These are phyloP conservation scores for Nicotiana noctiflora DNA, from an alignment of 257 asterid genomes.

Conservation along the genomic window DNA sequence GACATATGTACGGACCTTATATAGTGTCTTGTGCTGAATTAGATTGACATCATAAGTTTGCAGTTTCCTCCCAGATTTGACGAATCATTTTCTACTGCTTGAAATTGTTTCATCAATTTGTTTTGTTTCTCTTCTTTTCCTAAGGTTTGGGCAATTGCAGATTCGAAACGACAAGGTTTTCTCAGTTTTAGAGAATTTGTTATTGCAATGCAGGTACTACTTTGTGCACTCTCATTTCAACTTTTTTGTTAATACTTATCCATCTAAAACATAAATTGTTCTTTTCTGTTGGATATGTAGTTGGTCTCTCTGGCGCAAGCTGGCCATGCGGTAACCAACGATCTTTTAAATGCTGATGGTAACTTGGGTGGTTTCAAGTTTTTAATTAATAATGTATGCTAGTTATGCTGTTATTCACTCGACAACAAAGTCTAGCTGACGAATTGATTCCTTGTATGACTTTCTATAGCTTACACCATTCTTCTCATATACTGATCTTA, in stretches of 20 bases:
- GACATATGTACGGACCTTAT: neutral
- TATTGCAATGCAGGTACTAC: slow-evolving; percentile 76
- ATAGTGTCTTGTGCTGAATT: neutral
- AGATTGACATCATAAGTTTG: neutral
- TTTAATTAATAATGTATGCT: neutral
- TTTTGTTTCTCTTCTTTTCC: neutral
- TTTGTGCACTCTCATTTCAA: slow-evolving; percentile 7
- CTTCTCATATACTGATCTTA: neutral
- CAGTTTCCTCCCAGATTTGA: slow-evolving; percentile 1
- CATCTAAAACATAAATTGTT: slow-evolving; percentile 18
- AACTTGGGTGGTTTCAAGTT: slow-evolving; percentile 8
- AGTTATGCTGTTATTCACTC: too few species aligned
- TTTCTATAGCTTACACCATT: neutral
- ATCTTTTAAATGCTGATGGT: slow-evolving; percentile 57
- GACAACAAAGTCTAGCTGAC: too few species aligned
- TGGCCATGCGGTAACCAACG: slow-evolving; percentile 54
- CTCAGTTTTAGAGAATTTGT: slow-evolving; percentile 85
- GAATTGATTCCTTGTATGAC: neutral
- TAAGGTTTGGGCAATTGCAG: slow-evolving; percentile 97
- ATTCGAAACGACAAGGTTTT: slow-evolving; percentile 88
- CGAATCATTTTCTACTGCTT: neutral
- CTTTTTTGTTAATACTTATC: neutral
- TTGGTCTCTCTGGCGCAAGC: slow-evolving; percentile 81
- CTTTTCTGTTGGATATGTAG: slow-evolving; percentile 30
- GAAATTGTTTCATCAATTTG: neutral